Evolutionary conservation across 768 basidiomycete species (phyloP).

Genomic region (Calocybe gangraenosa): DNA sequence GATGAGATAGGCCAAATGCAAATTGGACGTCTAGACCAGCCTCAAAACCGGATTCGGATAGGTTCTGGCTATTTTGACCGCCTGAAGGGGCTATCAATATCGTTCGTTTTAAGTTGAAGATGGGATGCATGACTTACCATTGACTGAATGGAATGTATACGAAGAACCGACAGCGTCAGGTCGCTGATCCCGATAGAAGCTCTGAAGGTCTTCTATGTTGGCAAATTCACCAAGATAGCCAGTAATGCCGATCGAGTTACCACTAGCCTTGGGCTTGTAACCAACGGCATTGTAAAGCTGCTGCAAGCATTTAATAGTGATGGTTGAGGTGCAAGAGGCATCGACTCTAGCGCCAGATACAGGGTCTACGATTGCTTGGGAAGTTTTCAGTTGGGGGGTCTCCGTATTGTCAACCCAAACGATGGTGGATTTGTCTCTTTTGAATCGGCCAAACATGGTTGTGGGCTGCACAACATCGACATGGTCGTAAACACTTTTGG

Average conservation of each 20-base stretch:
- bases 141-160: constrained; percentile 51
- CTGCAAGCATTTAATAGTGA: constrained; percentile 50
- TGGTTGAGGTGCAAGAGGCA: constrained; percentile 41
- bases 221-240: constrained; percentile 51
- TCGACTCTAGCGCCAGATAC: constrained; percentile 36
- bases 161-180: constrained; percentile 46
- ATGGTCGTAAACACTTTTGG: constrained; percentile 51
- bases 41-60: constrained; percentile 52
- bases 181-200: constrained; percentile 44
- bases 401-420: constrained; percentile 22
- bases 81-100: constrained; percentile 30
- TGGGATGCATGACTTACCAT: constrained; percentile 33
- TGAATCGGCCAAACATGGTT: constrained; percentile 55
- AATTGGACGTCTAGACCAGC: constrained; percentile 69
- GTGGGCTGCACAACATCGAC: constrained; percentile 71
- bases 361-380: constrained; percentile 16
- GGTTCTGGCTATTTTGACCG: constrained; percentile 55
- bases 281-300: constrained; percentile 52
- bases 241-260: constrained; percentile 51
- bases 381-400: not conserved
- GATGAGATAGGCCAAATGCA: constrained; percentile 60
- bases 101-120: constrained; percentile 8
- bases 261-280: constrained; percentile 36
- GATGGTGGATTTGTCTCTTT: constrained; percentile 35
- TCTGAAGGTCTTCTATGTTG: constrained; percentile 48